These are phyloP conservation scores for Striga asiatica DNA, from an alignment of 257 asterid genomes.

Conservation along the genomic window DNA sequence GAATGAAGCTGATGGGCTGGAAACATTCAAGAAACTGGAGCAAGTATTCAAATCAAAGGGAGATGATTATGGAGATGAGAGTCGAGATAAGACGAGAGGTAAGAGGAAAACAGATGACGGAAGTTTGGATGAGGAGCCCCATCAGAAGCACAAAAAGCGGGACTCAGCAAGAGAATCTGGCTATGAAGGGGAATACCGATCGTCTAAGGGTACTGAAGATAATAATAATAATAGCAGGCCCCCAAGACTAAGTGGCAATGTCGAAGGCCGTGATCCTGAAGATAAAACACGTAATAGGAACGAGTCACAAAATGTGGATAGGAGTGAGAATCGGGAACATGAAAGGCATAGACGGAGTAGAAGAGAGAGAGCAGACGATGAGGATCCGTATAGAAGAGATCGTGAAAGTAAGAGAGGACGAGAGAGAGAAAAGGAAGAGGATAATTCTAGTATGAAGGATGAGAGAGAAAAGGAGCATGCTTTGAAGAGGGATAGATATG, in stretches of 20 bases:
- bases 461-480: conserved; percentile 33
- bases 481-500: conserved; percentile 49
- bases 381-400: conserved; percentile 30
- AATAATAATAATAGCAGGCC: conserved; percentile 18
- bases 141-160: conserved; percentile 31
- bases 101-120: conserved; percentile 33
- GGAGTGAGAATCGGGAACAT: conserved; percentile 23
- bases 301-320: conserved; percentile 20
- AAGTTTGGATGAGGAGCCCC: conserved; percentile 26
- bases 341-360: conserved; percentile 28
- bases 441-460: conserved; percentile 27
- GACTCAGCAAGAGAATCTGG: conserved; percentile 26
- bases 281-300: conserved; percentile 13
- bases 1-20: conserved; percentile 18
- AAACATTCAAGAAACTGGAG: conserved; percentile 42
- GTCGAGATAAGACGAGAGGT: conserved; percentile 22
- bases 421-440: conserved; percentile 38
- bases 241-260: conserved; percentile 17
- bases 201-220: conserved; percentile 20
- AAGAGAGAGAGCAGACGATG: conserved; percentile 39
- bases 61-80: conserved; percentile 27
- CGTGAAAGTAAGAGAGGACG: conserved; percentile 16
- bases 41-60: conserved; percentile 28
- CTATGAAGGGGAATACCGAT: conserved; percentile 9
- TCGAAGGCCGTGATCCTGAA: conserved; percentile 12